phyloP scores from a whole-genome alignment of 306 rosid species.

The Fragaria ananassa region DNA sequence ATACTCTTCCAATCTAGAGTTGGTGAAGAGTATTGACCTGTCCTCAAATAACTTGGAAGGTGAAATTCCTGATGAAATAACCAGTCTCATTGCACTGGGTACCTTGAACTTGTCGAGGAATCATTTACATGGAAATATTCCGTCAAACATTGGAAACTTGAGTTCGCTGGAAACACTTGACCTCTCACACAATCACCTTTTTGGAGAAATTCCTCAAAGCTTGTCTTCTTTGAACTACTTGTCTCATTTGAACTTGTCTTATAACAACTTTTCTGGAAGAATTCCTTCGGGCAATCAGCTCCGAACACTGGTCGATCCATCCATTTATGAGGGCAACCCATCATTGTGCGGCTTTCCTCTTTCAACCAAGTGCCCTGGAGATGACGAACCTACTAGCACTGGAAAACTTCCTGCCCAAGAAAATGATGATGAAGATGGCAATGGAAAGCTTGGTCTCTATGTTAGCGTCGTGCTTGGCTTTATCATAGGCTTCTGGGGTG shows the following conservation, averaged over 20 bases:
- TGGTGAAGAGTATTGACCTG: background rate
- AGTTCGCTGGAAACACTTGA: constrained; percentile 1
- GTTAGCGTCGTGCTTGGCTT: background rate
- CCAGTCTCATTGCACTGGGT: background rate
- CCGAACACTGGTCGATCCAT: background rate
- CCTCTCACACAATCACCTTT: constrained; percentile 11
- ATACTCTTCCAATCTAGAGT: rapidly evolving
- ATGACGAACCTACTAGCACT: background rate
- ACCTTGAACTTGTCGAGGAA: constrained; percentile 17
- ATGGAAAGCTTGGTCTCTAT: background rate
- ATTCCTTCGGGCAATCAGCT: constrained; percentile 7
- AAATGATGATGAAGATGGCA: background rate
- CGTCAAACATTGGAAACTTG: constrained; percentile 10
- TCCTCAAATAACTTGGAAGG: constrained; percentile 22
- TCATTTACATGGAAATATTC: constrained; percentile 14
- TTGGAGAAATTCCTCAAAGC: constrained; percentile 16
- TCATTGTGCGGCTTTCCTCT: background rate
- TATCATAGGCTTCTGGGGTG: background rate
- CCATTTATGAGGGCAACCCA: constrained; percentile 1
- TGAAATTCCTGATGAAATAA: constrained; percentile 9
- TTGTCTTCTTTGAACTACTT: background rate
- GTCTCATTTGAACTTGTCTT: constrained; percentile 19
- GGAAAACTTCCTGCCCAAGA: background rate
- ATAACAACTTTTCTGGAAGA: constrained; percentile 11
- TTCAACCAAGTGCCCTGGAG: background rate